Base-by-base conservation (phyloP, 371 early-diverging fungal genomes). In the Dinochytrium kinnereticum region DNA sequence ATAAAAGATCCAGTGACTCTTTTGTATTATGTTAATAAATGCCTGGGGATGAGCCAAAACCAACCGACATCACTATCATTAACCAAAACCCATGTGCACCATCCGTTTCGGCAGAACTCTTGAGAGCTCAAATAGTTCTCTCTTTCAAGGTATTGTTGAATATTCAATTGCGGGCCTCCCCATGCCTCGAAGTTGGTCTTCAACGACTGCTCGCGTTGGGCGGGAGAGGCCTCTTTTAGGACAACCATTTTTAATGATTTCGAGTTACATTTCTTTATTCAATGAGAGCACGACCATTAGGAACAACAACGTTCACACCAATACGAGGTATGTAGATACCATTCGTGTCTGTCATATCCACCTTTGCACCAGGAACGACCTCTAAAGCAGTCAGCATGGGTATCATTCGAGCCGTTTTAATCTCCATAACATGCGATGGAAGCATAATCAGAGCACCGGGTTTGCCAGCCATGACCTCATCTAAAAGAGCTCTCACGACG, bases 301-400 rank as follows among this genome's bases (percentile, higher is more conserved):
- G 76, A 2, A 76, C 76, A 30, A 72, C 69, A 19, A 64, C 64
- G 17, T 69, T 67, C 17, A 76, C 76, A 15, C 69, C 76, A 59
- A 76, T 71, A 33, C 76, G 30, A 34, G 76, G 76, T 21, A 76
- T 49, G 57, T 72, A 76, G 1, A 76, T 67, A 1, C 59, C 69
- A 39, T 76, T 57, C 30, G 76, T 71, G 40, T 76, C 76, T 10
- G 53, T 72, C 51, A 68, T 66, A 53, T 76, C 76, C 17, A 76
- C 59, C 69, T 76, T 72, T 2, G 72, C 72, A n/a, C 76, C 76
- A 0, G 68, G 59, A 38, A 76, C 51, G 31, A 44, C 50, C 34
- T 76, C 76, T 39, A 76, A 17, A 19, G 65, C 69, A 10, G 33
- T 40, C 38, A 76, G 40, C 49, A 53, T 76, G 0, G 76, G 72